These are phyloP conservation scores for Pichia sp. DNA, from an alignment of 1,139 yeast species.

Conservation along the genomic window DNA sequence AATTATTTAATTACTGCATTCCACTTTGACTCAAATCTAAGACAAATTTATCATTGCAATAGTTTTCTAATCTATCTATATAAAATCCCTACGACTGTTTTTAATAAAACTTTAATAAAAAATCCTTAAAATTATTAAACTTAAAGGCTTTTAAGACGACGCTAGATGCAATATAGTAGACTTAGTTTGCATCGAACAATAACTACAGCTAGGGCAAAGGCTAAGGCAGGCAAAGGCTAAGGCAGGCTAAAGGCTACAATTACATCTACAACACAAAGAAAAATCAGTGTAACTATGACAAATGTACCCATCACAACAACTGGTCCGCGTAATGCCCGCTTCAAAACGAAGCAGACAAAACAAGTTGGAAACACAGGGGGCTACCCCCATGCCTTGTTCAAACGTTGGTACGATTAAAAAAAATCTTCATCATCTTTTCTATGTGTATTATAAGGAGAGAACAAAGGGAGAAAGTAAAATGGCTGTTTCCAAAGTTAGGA, in stretches of 20 bases:
- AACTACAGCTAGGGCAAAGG: not conserved
- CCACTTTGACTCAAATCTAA: not conserved
- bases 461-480: not conserved
- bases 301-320: constrained; percentile 41
- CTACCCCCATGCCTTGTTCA: constrained; percentile 25
- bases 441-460: not conserved
- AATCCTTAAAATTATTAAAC: not conserved
- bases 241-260: not conserved
- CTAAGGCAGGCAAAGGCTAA: too few species aligned
- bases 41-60: not conserved
- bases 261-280: constrained; percentile 13
- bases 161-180: too few species aligned
- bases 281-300: constrained; percentile 59
- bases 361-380: constrained; percentile 16
- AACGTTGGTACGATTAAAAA: constrained; percentile 23
- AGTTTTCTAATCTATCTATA: not conserved
- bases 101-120: constrained; percentile 1
- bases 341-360: constrained; percentile 25
- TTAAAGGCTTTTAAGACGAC: not conserved
- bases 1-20: constrained; percentile 14
- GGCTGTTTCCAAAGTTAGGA: not conserved
- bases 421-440: constrained; percentile 15
- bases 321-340: constrained; percentile 18
- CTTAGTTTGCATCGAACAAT: too few species aligned
- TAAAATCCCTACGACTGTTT: not conserved